Evolutionary conservation across 106 monocot genomes (phyloP), one percentile per base, ranked within the genome.

Genomic region (Narthecium ossifragum): DNA sequence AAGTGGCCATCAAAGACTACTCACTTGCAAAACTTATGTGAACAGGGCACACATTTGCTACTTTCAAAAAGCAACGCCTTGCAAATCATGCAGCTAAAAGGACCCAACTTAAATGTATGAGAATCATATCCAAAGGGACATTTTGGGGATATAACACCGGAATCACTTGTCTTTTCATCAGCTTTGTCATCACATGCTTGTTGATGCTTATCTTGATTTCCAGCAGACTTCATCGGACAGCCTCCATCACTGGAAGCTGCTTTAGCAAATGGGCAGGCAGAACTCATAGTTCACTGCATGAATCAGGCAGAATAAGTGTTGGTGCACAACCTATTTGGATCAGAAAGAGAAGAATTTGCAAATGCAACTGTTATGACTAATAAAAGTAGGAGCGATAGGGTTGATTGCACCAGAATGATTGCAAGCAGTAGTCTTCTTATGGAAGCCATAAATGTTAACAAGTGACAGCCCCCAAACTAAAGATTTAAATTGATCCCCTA

Each of bases 111-210:
- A 51, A 90, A 96, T 7, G 84, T 84, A 38, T 87, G 75, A 23
- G 96, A 96, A 63, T 96, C 90, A 64, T 86, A 96, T 67, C 94
- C 94, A 70, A 78, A 96, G 17, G 94, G 94, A 55, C 96, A 96
- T 37, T 90, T 96, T 38, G 96, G 64, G 50, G 90, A 60, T 24
- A 90, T 56, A 59, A 52, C 47, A 6, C 17, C 66, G 41, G 92
- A 62, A 43, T 69, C 66, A 57, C 66, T 66, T 15, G 22, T 72
- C 24, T 82, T 53, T 3, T 48, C 47, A 23, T 78, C 68, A 5
- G 24, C 59, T 66, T 75, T 73, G 2, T 68, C 64, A 40, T 70
- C 60, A 60, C 3, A 10, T 34, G 53, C 67, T 46, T 48, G 36
- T 31, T 73, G 57, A 31, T 62, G 34, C 41, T 59, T 73, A 26